Base-by-base conservation (phyloP, 2,329 filamentous ascomycete species). In the Venturiaceae sp. region DNA sequence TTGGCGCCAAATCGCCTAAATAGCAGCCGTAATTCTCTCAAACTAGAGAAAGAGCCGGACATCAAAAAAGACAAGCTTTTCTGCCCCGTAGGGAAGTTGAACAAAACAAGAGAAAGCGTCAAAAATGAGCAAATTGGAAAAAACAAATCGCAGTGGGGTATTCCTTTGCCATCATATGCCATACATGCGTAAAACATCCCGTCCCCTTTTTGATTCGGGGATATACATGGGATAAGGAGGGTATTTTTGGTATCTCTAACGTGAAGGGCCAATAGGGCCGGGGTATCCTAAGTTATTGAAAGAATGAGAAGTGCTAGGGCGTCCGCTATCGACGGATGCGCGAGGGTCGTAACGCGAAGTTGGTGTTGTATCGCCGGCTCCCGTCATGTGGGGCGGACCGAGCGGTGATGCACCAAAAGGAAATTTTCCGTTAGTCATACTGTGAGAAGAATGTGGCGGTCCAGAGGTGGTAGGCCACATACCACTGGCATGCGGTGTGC, bases 271-370 rank as follows among this genome's bases (percentile, higher is more conserved):
- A 81, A 91, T 87, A 66, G 88, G 88, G 80, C 85, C 90, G 82
- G 90, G 88, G 88, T 94, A 94, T 90, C 90, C 90, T 84, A 90
- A 92, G 88, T 30, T 58, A 37, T 47, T 47, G 39, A 59, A 88
- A 82, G 90, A 95, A 86, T 95, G 88, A 79, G 90, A 94, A 79
- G 90, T 95, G 70, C 88, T 92, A 73, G 90, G 90, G 71, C 90
- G 88, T 72, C 90, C 90, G 79, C 89, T 94, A 75, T 95, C 90
- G 72, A 88, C 90, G 71, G 90, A 95, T 72, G 86, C 86, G 73
- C 90, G 87, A 72, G 87, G 81, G 72, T 85, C 84, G 76, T 95
- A 90, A 74, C 89, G 87, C 8, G 58, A 59, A 39, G 58, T 59
- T 64, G 90, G 89, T 41, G 90, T 95, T 65, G 84, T 81, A 73